Conservation (phyloP, 176 grass and related monocot genomes). For the Neostapfia colusana region DNA sequence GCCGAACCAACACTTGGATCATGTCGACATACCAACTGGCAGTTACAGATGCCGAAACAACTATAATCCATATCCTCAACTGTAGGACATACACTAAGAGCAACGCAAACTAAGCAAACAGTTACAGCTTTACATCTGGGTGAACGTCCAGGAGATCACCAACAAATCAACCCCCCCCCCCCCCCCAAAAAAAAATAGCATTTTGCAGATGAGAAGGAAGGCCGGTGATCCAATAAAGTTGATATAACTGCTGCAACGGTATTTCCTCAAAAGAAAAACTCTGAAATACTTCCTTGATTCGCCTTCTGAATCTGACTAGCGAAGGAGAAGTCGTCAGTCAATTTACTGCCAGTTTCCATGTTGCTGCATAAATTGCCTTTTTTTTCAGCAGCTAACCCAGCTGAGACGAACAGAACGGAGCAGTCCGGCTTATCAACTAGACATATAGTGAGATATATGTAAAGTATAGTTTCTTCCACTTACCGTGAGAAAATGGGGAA, state of each 20-base stretch:
- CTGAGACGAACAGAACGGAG: no score
- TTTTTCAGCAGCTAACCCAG: no score
- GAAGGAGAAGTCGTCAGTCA: not conserved
- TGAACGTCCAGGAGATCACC: not conserved
- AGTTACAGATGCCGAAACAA: not conserved
- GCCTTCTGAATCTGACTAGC: not conserved
- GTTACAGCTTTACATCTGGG: not conserved
- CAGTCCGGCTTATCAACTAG: no score
- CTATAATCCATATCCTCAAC: not conserved
- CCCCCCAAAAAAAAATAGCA: not conserved
- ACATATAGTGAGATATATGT: no score
- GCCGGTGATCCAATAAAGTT: not conserved
- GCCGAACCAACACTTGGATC: not conserved
- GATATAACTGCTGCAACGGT: not conserved
- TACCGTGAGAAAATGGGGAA: no score
- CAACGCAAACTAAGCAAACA: not conserved
- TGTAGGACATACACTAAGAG: no score
- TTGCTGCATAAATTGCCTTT: no score
- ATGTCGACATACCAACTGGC: not conserved
- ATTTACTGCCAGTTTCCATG: slow-evolving; percentile 18
- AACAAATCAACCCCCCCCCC: not conserved
- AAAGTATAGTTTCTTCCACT: no score
- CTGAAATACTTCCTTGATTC: not conserved
- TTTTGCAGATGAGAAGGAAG: not conserved
- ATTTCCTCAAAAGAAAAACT: not conserved